Evolutionary conservation across 495 filamentous ascomycete genomes (phyloP), one percentile per base, ranked within the genome.

Genomic region (Penicillium salamii): DNA sequence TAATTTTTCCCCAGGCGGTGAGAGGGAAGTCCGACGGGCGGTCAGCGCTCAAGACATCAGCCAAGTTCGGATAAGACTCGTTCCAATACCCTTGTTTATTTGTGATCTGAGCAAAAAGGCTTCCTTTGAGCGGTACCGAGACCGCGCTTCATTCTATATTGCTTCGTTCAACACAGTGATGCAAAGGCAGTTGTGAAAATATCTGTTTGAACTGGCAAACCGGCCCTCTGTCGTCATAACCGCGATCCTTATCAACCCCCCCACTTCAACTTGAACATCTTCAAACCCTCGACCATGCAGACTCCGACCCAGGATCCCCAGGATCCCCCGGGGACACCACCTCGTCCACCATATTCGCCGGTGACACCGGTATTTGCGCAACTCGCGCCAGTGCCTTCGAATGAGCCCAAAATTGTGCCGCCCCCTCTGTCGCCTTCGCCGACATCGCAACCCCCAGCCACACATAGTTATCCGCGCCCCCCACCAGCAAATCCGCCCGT

Each of bases 331-430:
- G 63, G 66, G 23, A 76, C 73, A 17, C 73, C 73, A 40, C 72
- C 72, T 34, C 68, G 67, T 23, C 74, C 74, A 20, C 68, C 74
- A 7, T 77, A 76, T 54, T 77, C 74, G 26, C 74, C 74, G 17
- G 69, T 77, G 21, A 77, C 74, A 3, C 74, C 74, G 7, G 68
- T 70, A 26, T 65, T 76, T 48, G 60, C 68, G 20, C 68, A 72
- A 42, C 69, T 75, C 9, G 64, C 65, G 28, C 66, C 67, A 15
- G 58, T 72, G 49, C 41, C 61, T 12, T 59, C 62, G 28, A 59
- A 57, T 34, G 49, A 58, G 17, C 47, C 66, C 13, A 64, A 62
- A 34, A 71, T 75, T 34, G 38, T 72, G 7, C 70, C 71, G 29
- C 72, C 70, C 19, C 57, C 63, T 14, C 36, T 62, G 31, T 67